Evolutionary conservation across 306 rosid genomes (phyloP).

Genomic region (Vachellia pachyceras): DNA sequence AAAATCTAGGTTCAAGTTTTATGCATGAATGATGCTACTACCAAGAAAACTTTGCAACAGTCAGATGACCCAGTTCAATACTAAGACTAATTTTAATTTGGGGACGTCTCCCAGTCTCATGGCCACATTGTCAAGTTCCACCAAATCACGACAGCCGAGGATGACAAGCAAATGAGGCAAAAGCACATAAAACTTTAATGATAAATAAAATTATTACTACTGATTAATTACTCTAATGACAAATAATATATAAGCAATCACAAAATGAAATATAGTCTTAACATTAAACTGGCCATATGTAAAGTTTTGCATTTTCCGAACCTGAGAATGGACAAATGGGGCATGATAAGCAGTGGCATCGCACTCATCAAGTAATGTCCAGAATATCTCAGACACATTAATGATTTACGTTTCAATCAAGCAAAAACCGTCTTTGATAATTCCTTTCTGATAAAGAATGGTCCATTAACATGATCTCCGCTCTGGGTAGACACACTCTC

Average conservation of each 20-base stretch:
- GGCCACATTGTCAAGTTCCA: too few relatives aligned
- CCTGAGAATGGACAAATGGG: not conserved
- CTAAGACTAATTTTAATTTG: not conserved
- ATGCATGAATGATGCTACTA: not conserved
- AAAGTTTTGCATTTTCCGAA: not conserved
- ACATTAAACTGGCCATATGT: too few relatives aligned
- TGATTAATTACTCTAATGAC: not conserved
- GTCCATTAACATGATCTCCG: slow-evolving; percentile 8
- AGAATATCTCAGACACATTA: not conserved
- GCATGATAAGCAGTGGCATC: not conserved
- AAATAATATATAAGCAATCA: slow-evolving; percentile 13
- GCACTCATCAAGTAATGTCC: not conserved
- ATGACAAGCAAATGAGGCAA: not conserved
- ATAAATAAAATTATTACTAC: too few relatives aligned
- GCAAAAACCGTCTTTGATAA: slow-evolving; percentile 1
- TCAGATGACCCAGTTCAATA: not conserved
- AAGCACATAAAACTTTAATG: not conserved
- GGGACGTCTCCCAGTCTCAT: too few relatives aligned
- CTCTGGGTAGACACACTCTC: not conserved
- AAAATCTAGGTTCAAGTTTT: not conserved
- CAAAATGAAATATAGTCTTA: not conserved
- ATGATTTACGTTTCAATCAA: not conserved
- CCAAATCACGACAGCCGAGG: not conserved
- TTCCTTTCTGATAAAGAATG: not conserved
- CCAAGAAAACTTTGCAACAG: too few relatives aligned